A percentile compares a stretch with the other conserved stretches of the same genome.
Evolutionary conservation across 2,329 filamentous ascomycete species (phyloP).

Genomic region (Aspergillus eucalypticola): DNA sequence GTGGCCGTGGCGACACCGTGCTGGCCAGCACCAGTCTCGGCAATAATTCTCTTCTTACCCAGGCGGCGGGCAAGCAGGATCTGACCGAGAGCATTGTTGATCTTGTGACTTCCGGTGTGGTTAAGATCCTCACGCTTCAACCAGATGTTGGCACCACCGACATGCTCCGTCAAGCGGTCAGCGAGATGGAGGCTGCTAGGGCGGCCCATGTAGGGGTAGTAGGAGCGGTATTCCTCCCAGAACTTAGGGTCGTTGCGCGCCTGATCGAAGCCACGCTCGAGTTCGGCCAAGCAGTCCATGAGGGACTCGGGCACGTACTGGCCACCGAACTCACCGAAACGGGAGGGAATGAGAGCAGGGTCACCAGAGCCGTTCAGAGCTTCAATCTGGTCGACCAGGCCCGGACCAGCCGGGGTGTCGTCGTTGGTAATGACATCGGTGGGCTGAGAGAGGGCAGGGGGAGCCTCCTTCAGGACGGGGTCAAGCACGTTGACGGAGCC

Average conservation of each 20-base stretch:
- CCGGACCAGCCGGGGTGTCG: conserved; percentile 58
- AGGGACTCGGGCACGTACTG: conserved; percentile 97
- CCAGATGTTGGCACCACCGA: conserved; percentile 94
- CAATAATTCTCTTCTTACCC: conserved; percentile 96
- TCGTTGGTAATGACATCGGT: conserved; percentile 66
- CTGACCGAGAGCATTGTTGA: conserved; percentile 97
- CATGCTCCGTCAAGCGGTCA: conserved; percentile 81
- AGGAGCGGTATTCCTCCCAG: conserved; percentile 95
- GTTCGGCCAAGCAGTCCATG: conserved; percentile 91
- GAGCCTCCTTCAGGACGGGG: conserved; percentile 62
- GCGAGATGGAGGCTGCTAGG: conserved; percentile 90
- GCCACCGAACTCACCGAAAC: conserved; percentile 94
- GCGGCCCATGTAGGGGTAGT: conserved; percentile 96
- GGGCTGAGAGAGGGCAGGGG: conserved; percentile 51
- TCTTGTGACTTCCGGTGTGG: conserved; percentile 98
- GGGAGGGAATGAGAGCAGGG: conserved; percentile 67
- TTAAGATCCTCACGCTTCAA: conserved; percentile 97
- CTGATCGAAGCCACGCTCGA: conserved; percentile 87
- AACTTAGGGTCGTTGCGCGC: conserved; percentile 86
- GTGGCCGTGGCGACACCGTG: conserved; percentile 97
- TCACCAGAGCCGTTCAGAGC: conserved; percentile 69
- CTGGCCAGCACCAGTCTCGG: conserved; percentile 95
- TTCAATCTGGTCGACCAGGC: conserved; percentile 80
- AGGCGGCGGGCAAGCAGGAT: conserved; percentile 80
- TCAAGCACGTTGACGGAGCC: conserved; percentile 71